Evolutionary conservation across 2,329 filamentous ascomycete species (phyloP).

Genomic region (Rasamsonia emersonii): DNA sequence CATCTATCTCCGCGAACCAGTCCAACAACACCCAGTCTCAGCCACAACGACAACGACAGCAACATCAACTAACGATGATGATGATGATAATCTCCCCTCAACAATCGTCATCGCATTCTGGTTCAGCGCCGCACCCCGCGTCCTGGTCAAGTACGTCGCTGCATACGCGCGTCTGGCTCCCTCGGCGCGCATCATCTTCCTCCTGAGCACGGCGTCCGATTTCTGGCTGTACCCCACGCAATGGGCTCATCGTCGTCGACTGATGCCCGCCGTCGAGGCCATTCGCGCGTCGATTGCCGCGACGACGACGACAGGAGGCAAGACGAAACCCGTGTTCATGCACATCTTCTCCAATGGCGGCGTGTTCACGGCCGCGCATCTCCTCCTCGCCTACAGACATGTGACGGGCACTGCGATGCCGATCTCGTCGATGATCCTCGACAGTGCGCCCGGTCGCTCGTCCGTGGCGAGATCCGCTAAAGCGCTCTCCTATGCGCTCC

Average conservation of each 20-base stretch:
- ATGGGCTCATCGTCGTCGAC: constrained; percentile 17
- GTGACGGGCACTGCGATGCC: constrained; percentile 27
- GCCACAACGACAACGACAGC: not conserved
- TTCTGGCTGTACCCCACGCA: constrained; percentile 21
- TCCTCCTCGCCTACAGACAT: constrained; percentile 31
- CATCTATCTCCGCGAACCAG: constrained; percentile 31
- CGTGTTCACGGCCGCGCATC: constrained; percentile 26
- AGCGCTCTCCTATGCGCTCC: constrained; percentile 29
- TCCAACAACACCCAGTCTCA: constrained; percentile 1
- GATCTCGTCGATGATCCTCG: constrained; percentile 35
- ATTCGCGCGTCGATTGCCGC: constrained; percentile 18
- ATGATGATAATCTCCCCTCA: constrained; percentile 12
- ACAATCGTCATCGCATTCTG: constrained; percentile 41
- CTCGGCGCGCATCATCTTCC: constrained; percentile 33
- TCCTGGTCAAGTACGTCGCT: constrained; percentile 40
- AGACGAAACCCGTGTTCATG: constrained; percentile 22
- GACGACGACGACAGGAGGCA: constrained; percentile 13
- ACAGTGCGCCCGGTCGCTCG: constrained; percentile 37
- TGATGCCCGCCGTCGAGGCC: constrained; percentile 27
- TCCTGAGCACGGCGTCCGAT: constrained; percentile 28
- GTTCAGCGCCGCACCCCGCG: constrained; percentile 38
- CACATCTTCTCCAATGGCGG: constrained; percentile 47
- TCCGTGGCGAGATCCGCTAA: constrained; percentile 17
- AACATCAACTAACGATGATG: too few relatives aligned
- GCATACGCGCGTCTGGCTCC: constrained; percentile 38